These are phyloP conservation scores for Solanum chaucha DNA, from an alignment of 257 asterid genomes.

Conservation along the genomic window DNA sequence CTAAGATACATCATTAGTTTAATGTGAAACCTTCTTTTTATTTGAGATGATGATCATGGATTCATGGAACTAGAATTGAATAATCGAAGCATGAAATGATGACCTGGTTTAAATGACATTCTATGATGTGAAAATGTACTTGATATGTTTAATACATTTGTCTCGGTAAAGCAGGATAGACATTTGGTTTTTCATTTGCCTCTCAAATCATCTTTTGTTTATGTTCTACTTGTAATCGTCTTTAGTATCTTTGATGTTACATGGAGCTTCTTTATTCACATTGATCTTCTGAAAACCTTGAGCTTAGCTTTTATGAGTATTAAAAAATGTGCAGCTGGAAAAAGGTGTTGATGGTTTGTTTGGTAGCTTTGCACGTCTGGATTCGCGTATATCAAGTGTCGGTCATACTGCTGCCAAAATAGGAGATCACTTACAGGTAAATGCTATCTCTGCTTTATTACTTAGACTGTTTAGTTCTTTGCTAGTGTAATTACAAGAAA, in stretches of 20 bases:
- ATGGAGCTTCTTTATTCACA: background rate
- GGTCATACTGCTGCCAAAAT: constrained; percentile 99
- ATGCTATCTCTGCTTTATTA: background rate
- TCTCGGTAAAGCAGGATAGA: background rate
- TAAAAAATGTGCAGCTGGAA: constrained; percentile 60
- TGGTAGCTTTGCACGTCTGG: constrained; percentile 89
- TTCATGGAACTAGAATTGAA: background rate
- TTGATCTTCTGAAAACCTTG: background rate
- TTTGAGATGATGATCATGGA: background rate
- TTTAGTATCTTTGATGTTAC: background rate
- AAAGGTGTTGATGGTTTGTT: constrained; percentile 98
- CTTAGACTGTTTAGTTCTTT: background rate
- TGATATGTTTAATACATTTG: background rate
- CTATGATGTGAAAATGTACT: background rate
- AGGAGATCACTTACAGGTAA: constrained; percentile 95
- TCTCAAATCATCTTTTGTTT: background rate
- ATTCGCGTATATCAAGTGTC: constrained; percentile 94
- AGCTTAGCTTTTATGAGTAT: background rate
- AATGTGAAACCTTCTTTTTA: too few relatives aligned
- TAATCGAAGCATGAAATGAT: background rate
- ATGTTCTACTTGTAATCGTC: background rate
- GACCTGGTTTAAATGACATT: background rate
- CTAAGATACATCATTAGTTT: background rate
- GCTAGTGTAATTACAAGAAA: background rate
- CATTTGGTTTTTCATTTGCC: background rate